phyloP scores from a whole-genome alignment of 2,329 filamentous ascomycete genomes.

The Phaeosphaeria sp. region DNA sequence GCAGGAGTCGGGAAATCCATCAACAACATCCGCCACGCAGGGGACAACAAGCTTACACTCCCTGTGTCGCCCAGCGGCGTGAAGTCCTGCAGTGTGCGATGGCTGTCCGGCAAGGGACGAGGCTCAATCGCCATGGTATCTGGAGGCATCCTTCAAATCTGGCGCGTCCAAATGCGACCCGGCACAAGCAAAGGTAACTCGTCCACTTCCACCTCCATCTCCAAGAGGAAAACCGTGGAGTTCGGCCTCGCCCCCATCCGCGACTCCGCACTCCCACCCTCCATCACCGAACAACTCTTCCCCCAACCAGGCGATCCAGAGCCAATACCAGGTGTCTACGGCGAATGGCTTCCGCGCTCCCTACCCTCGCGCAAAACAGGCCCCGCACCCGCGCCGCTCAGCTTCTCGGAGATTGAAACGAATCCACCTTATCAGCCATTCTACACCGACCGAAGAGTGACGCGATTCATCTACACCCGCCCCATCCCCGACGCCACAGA shows the following conservation, averaged over 20 bases:
- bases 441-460: conserved; percentile 86
- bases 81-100: conserved; percentile 67
- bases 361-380: conserved; percentile 32
- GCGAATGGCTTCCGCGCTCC: conserved; percentile 45
- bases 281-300: conserved; percentile 38
- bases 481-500: conserved; percentile 9
- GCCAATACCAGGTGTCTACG: conserved; percentile 31
- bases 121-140: conserved; percentile 71
- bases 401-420: conserved; percentile 89
- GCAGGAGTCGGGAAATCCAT: conserved; percentile 77
- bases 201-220: conserved; percentile 52
- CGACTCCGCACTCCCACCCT: conserved; percentile 56
- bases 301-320: conserved; percentile 36
- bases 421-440: conserved; percentile 96
- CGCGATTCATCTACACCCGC: conserved; percentile 71
- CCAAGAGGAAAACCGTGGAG: conserved; percentile 69
- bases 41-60: conserved; percentile 76
- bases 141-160: conserved; percentile 70
- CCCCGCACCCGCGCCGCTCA: conserved; percentile 55
- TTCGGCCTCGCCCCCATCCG: conserved; percentile 70
- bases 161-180: conserved; percentile 63
- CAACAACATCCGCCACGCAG: conserved; percentile 73
- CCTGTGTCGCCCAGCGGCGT: conserved; percentile 63
- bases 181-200: conserved; percentile 48
- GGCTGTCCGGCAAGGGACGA: conserved; percentile 68